phyloP scores from a whole-genome alignment of 176 grass and related monocot species.

The Bolboschoenus planiculmis region DNA sequence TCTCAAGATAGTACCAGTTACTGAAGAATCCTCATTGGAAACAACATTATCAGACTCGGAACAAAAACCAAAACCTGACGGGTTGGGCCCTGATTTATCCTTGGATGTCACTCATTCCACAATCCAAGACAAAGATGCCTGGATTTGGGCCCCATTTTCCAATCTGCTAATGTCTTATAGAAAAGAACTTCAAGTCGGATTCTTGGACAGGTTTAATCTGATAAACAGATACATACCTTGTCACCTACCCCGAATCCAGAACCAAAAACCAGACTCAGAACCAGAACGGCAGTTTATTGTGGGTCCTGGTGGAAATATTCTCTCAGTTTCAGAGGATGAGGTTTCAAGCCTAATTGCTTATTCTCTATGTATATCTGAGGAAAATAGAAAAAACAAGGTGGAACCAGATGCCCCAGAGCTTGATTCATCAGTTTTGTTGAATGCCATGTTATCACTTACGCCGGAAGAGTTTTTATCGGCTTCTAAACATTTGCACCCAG shows the following conservation, averaged over 20 bases:
- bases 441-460: neutral
- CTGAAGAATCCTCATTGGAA: neutral
- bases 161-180: constrained; percentile 50
- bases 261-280: constrained; percentile 25
- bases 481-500: constrained; percentile 63
- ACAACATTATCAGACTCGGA: constrained; percentile 1
- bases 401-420: neutral
- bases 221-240: constrained; percentile 52
- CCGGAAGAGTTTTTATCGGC: constrained; percentile 36
- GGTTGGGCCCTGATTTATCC: neutral
- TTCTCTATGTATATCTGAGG: constrained; percentile 57
- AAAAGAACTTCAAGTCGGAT: constrained; percentile 62
- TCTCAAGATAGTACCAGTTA: neutral
- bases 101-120: constrained; percentile 5
- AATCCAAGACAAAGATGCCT: constrained; percentile 26
- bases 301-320: constrained; percentile 51
- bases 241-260: constrained; percentile 32
- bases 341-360: constrained; percentile 77
- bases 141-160: constrained; percentile 62
- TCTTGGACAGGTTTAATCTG: constrained; percentile 54
- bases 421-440: constrained; percentile 7
- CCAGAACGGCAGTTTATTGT: constrained; percentile 39
- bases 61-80: neutral
- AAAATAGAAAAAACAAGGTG: constrained; percentile 29
- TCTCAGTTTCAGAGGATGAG: constrained; percentile 60